These are phyloP conservation scores for Noccaea bulbosa DNA, from an alignment of 345 rosid species.

Conservation along the genomic window DNA sequence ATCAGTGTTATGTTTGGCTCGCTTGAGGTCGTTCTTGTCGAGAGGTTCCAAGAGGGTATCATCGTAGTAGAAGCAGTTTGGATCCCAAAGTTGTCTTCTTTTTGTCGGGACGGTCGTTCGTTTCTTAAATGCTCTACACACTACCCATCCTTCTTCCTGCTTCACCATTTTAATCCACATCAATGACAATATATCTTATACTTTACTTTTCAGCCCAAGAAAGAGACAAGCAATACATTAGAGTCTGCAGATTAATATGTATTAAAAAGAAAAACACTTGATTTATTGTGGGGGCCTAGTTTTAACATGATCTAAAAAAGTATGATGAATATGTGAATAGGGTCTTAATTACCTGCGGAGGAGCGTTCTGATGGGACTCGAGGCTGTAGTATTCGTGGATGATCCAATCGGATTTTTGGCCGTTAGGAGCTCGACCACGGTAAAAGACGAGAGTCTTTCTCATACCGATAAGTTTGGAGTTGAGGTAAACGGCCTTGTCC, in stretches of 20 bases:
- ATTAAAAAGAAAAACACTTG: not conserved
- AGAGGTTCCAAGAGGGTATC: slow-evolving; percentile 33
- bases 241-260: not conserved
- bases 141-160: slow-evolving; percentile 99
- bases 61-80: slow-evolving; percentile 55
- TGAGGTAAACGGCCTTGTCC: slow-evolving; percentile 89
- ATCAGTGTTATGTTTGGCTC: slow-evolving; percentile 52
- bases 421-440: slow-evolving; percentile 97
- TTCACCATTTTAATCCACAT: slow-evolving; percentile 23
- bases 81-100: slow-evolving; percentile 67
- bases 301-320: slow-evolving; percentile 10
- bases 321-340: not conserved
- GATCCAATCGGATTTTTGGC: slow-evolving; percentile 94
- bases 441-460: slow-evolving; percentile 97
- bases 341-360: slow-evolving; percentile 65
- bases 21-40: slow-evolving; percentile 43
- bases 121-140: slow-evolving; percentile 98
- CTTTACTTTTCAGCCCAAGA: slow-evolving; percentile 1
- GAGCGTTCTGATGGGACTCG: slow-evolving; percentile 81
- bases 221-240: not conserved
- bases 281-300: slow-evolving; percentile 1
- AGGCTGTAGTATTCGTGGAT: slow-evolving; percentile 92
- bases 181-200: not conserved
- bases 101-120: slow-evolving; percentile 56
- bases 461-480: slow-evolving; percentile 89